Conservation (phyloP, 1,139 yeast species). For the Protomyces lactucae-debilis region DNA sequence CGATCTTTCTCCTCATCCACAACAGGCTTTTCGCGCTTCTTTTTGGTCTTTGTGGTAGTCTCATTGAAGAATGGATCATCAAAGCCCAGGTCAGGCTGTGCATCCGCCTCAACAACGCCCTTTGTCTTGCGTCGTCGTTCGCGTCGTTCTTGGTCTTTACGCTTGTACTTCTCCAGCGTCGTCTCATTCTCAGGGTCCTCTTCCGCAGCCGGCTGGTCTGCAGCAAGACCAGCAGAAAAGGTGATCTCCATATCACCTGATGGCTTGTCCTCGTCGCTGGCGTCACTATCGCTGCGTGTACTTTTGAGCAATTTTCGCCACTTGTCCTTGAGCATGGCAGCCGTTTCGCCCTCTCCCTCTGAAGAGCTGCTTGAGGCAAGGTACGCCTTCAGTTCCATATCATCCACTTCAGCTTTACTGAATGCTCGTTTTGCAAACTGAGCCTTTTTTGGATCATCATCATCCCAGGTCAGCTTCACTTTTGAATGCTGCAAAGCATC, state of each 20-base stretch:
- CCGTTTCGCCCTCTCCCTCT: constrained; percentile 46
- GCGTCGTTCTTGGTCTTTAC: constrained; percentile 91
- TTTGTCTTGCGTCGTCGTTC: constrained; percentile 60
- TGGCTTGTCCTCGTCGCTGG: constrained; percentile 48
- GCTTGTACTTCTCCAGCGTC: constrained; percentile 73
- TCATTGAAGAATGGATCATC: constrained; percentile 34
- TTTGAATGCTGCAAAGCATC: constrained; percentile 36
- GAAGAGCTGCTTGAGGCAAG: constrained; percentile 56
- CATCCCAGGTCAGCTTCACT: constrained; percentile 51
- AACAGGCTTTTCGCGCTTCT: constrained; percentile 27
- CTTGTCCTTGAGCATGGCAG: constrained; percentile 41
- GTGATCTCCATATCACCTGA: constrained; percentile 87
- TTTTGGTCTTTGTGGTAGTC: constrained; percentile 41
- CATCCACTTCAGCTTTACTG: constrained; percentile 85
- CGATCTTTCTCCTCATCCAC: constrained; percentile 30
- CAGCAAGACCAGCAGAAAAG: constrained; percentile 73
- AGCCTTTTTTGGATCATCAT: constrained; percentile 88
- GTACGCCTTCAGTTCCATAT: constrained; percentile 93
- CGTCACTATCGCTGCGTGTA: constrained; percentile 37
- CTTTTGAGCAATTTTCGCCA: constrained; percentile 31
- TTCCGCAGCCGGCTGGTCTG: constrained; percentile 49
- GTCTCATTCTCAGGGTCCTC: constrained; percentile 55
- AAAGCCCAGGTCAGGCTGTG: constrained; percentile 34
- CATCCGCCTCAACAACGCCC: constrained; percentile 34
- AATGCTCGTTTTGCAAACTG: constrained; percentile 75